These are phyloP conservation scores for Dactylonectria estremocensis DNA, from an alignment of 2,329 filamentous ascomycete genomes.

Conservation along the genomic window DNA sequence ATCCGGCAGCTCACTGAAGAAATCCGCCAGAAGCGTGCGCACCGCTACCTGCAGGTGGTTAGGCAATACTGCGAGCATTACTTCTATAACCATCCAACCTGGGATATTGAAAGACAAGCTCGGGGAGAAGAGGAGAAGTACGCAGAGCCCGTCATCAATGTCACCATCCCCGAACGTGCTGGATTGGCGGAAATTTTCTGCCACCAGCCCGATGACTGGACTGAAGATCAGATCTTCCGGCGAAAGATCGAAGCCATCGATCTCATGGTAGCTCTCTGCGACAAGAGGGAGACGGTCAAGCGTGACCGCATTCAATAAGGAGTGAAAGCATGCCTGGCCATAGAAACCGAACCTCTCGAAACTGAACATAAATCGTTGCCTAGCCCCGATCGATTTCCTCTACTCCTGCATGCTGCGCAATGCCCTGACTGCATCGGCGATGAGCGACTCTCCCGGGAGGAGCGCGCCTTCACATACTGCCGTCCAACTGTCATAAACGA, in stretches of 20 bases:
- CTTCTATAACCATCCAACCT: slow-evolving; percentile 47
- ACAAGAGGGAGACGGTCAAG: slow-evolving; percentile 43
- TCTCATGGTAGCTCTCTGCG: slow-evolving; percentile 28
- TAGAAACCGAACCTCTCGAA: neutral
- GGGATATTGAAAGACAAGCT: slow-evolving; percentile 47
- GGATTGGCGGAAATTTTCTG: slow-evolving; percentile 39
- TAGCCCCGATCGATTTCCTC: slow-evolving; percentile 9
- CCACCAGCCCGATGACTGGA: slow-evolving; percentile 29
- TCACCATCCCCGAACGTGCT: slow-evolving; percentile 37
- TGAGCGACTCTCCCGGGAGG: slow-evolving; percentile 6
- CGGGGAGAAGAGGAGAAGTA: slow-evolving; percentile 39
- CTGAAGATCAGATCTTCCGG: too few species aligned
- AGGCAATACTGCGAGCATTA: slow-evolving; percentile 48
- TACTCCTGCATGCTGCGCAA: neutral
- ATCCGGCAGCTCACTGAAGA: slow-evolving; percentile 42
- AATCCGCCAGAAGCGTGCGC: slow-evolving; percentile 41
- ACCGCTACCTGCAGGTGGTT: slow-evolving; percentile 37
- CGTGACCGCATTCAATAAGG: slow-evolving; percentile 9
- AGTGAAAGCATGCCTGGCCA: neutral
- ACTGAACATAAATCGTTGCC: neutral
- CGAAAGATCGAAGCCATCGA: too few species aligned
- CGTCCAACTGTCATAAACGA: slow-evolving; percentile 35
- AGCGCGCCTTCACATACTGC: neutral
- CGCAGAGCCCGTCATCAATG: slow-evolving; percentile 35
- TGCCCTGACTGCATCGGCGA: slow-evolving; percentile 9